Percentiles rank a stretch among this genome's conserved stretches.
These are phyloP conservation scores for Hyparrhenia diplandra DNA, from an alignment of 176 grass and related monocot genomes.

Conservation along the genomic window DNA sequence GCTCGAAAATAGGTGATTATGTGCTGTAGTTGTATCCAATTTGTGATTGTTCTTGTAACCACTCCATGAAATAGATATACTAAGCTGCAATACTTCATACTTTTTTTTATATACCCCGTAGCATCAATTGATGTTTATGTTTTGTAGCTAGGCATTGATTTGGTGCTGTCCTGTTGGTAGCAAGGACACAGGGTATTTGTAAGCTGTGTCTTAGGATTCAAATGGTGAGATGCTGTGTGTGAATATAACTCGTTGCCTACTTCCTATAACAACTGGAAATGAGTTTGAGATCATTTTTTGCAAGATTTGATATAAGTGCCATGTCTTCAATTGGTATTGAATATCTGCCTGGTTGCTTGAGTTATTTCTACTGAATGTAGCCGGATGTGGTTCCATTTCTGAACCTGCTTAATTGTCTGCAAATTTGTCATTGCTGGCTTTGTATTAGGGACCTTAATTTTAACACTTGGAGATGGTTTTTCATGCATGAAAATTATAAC, in stretches of 20 bases:
- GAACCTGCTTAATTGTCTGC: not conserved
- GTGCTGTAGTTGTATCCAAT: not conserved
- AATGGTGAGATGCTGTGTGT: not conserved
- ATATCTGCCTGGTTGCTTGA: not conserved
- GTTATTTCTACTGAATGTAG: not conserved
- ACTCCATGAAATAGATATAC: not conserved
- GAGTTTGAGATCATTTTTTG: not conserved
- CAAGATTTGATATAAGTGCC: not conserved
- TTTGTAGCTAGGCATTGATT: not conserved
- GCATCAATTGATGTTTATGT: not conserved
- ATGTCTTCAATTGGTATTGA: not conserved
- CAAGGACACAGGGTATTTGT: slow-evolving; percentile 5
- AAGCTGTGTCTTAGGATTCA: not conserved
- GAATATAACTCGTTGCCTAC: not conserved
- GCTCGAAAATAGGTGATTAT: not conserved
- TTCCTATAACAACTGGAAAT: not conserved
- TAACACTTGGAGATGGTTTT: not conserved
- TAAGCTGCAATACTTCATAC: not conserved
- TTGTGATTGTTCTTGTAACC: not conserved
- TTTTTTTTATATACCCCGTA: not conserved
- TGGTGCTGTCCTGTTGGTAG: not conserved
- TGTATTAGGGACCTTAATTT: not conserved
- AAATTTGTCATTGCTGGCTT: not conserved
- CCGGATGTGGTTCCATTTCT: not conserved
- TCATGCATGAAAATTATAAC: not conserved